Base-by-base conservation (phyloP, 257 asterid genomes). In the Sherardia arvensis region DNA sequence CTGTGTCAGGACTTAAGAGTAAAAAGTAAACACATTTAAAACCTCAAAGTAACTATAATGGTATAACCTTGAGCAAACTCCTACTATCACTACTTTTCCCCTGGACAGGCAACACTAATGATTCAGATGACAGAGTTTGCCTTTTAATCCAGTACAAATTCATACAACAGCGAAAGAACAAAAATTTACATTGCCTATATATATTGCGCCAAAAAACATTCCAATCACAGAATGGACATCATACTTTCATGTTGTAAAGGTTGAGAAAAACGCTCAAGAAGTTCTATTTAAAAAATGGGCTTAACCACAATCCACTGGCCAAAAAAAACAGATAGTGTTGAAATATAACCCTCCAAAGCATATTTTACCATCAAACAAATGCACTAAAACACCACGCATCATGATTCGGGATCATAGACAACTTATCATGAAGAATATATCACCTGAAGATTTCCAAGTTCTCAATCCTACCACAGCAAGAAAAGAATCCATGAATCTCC, bases 401-500 rank as follows among this genome's bases (percentile, higher is more conserved):
- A n/a, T 22, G 26, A 54, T 54, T 8, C 59, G 57, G 18, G 14
- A 68, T 47, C 26, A 53, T 25, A 68, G 17, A 59, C 11, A 70
- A 54, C 49, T 23, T 20, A 18, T 67, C 66, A 49, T 12, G 26
- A 15, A 27, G 33, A 33, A 27, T 61, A 59, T 25, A 20, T n/a
- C 73, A 80, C 93, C 87, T 78, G 64, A 70, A 26, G 51, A 80
- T 70, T 69, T 82, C 85, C 8, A 78, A 47, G 73, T 73, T 69
- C 54, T 27, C 71, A 55, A 85, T 77, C 47, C 60, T 75, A 66
- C 93, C 93, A 75, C 93, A 85, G 71, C 72, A 75, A 56, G 72
- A 73, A 79, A 85, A 85, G 78, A 85, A 83, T 29, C 73, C 85
- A 60, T 66, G 64, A 55, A 85, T 73, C 48, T 78, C 89, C 68